Percentiles rank a stretch among this genome's conserved stretches.
Conservation (phyloP, 208 protist genomes). For the Trypanosoma mega region DNA sequence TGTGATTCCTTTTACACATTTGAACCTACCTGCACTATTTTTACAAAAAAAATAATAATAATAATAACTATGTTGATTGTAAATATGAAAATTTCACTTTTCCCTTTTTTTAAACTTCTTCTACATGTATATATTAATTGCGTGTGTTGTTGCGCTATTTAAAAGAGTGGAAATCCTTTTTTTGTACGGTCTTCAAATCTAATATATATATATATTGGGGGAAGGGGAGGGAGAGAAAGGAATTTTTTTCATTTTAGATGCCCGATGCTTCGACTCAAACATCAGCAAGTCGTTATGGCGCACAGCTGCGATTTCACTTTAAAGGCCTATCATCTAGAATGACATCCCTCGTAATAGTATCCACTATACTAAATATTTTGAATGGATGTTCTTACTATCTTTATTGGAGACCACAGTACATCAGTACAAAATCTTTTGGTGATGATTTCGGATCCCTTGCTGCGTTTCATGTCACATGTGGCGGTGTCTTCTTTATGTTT, state of each 20-base stretch:
- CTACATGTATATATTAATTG: too few relatives aligned
- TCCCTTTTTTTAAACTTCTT: too few relatives aligned
- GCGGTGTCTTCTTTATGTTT: constrained; percentile 23
- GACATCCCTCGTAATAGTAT: constrained; percentile 5
- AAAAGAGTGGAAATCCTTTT: too few relatives aligned
- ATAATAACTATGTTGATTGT: too few relatives aligned
- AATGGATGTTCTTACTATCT: constrained; percentile 39
- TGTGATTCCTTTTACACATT: too few relatives aligned
- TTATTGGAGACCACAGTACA: constrained; percentile 22
- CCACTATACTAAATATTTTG: constrained; percentile 16
- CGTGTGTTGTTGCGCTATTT: too few relatives aligned
- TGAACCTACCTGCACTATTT: too few relatives aligned
- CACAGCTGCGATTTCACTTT: constrained; percentile 22
- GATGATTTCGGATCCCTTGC: not conserved
- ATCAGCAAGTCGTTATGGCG: constrained; percentile 12
- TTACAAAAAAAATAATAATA: too few relatives aligned
- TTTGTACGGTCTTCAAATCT: not conserved
- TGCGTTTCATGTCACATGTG: constrained; percentile 15
- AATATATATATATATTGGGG: too few relatives aligned
- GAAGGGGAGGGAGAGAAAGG: too few relatives aligned
- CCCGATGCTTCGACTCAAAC: constrained; percentile 11
- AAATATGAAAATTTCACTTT: too few relatives aligned
- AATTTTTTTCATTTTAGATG: too few relatives aligned
- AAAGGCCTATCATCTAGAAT: constrained; percentile 16
- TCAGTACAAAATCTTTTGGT: not conserved